Conservation (phyloP, 2,329 filamentous ascomycete species). For the Helotiales sp. region DNA sequence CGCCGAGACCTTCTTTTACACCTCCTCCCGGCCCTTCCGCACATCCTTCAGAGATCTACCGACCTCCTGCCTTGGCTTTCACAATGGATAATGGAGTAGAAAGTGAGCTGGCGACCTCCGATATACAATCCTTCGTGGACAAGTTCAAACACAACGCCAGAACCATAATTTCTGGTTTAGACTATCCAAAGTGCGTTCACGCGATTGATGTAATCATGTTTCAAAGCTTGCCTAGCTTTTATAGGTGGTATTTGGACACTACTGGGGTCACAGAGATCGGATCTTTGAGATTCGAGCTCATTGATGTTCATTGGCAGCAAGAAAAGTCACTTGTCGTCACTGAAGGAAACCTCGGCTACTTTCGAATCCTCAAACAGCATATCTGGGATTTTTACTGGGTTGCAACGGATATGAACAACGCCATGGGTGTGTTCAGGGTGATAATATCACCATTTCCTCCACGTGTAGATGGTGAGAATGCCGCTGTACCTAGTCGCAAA, state of each 20-base stretch:
- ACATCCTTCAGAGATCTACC: background rate
- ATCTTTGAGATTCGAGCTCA: conserved; percentile 17
- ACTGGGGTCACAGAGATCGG: background rate
- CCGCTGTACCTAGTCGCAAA: background rate
- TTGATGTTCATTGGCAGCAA: conserved; percentile 18
- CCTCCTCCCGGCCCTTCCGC: background rate
- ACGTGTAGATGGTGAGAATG: background rate
- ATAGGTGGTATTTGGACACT: conserved; percentile 16
- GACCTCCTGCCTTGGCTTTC: conserved; percentile 17
- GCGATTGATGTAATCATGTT: conserved; percentile 20
- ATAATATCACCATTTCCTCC: conserved; percentile 8
- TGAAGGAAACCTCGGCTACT: conserved; percentile 3
- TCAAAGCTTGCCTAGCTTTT: conserved; percentile 12
- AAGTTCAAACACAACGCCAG: conserved; percentile 13
- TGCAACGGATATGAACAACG: conserved; percentile 4
- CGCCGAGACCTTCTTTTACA: background rate
- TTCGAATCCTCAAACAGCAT: conserved; percentile 18
- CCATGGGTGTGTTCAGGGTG: conserved; percentile 7
- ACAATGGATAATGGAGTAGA: conserved; percentile 20
- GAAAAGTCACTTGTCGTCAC: conserved; percentile 23
- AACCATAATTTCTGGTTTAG: background rate
- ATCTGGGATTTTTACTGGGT: conserved; percentile 24
- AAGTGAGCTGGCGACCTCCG: background rate
- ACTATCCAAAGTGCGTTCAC: background rate
- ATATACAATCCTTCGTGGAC: conserved; percentile 11